Base-by-base conservation (phyloP, 495 filamentous ascomycete species). In the Xylaria grammica region DNA sequence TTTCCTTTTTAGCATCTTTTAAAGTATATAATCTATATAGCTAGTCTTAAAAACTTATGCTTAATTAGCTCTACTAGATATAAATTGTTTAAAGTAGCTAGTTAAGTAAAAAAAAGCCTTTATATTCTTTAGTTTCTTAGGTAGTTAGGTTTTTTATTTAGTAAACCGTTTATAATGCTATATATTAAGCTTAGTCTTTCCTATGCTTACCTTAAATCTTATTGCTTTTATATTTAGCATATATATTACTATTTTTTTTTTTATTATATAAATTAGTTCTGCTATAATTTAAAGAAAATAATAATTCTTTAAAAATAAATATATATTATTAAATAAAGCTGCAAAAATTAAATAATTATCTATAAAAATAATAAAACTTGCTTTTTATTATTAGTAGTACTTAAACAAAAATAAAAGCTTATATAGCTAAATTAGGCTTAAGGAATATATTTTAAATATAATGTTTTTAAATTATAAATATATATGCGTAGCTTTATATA, bases 281-380 rank as follows among this genome's bases (percentile, higher is more conserved):
- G n/a, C n/a, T n/a, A n/a, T n/a, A n/a, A n/a, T n/a, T n/a, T n/a
- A n/a, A n/a, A n/a, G n/a, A n/a, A n/a, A 50, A 50, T 50, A 50
- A 50, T 50, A 50, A 4, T 50, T 29, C 6, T 50, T 17, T 3
- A 50, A 50, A 50, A 50, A 50, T 22, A 26, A 15, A 27, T 50
- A 50, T 27, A 50, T 15, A 26, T 22, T 15, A 27, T 50, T 50
- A 50, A 50, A 50, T 17, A 29, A 24, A 15, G 17, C 7, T 15
- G 5, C 24, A 15, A 29, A 50, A 4, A 15, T n/a, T 3, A 50
- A 29, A n/a, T 50, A 50, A n/a, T 50, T 50, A n/a, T 50, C 27
- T 50, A 50, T 50, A 50, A 50, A 50, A 50, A 50, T 50, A 50
- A 13, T 29, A 50, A 50, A 50, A 13, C 46, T 50, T 4, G 11